Evolutionary conservation across 768 basidiomycete species (phyloP), one percentile per base, ranked within the genome.

Genomic region (Sistotremastrum suecicum): DNA sequence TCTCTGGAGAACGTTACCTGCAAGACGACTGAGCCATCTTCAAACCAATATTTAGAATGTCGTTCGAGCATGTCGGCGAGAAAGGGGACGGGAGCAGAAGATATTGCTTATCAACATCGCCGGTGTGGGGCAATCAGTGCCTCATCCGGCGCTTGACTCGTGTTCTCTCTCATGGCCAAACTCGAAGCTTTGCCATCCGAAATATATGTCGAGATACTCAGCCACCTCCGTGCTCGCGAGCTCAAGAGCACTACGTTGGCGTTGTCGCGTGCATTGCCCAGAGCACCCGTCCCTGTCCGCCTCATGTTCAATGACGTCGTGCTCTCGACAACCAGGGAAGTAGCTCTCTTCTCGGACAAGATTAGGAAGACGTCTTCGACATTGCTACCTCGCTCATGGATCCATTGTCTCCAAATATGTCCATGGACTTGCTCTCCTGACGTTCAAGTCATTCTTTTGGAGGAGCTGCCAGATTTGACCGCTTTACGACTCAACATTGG

Each of bases 391-490:
- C 56, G 63, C 37, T 55, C 63, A 5, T 70, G 69, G 65, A 63
- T 83, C 7, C 66, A 67, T 40, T 63, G 65, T 5, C 62, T 84
- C 43, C 65, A 64, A 9, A 56, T 83, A 34, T 68, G 78, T 57
- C 64, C 70, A 9, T 91, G 84, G 83, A 66, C 56, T 5, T 77
- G 76, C 31, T 84, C 90, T 55, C 80, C 84, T 3, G 78, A 86
- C 48, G 71, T 85, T 9, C 63, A 87, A 37, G 69, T 80, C 54
- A 84, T 83, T 56, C 55, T 87, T n/a, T 51, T 90, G 12, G 58
- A 63, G 20, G 61, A 80, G 34, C 63, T 91, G 6, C 68, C 76
- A 1, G 60, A 63, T 12, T 51, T 85, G 12, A 57, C 59, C 29
- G 61, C 63, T 5, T 56, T 94, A 50, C 63, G 58, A 29, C 58